These are phyloP conservation scores for Trichoderma koningii DNA, from an alignment of 2,329 filamentous ascomycete species.

Conservation along the genomic window DNA sequence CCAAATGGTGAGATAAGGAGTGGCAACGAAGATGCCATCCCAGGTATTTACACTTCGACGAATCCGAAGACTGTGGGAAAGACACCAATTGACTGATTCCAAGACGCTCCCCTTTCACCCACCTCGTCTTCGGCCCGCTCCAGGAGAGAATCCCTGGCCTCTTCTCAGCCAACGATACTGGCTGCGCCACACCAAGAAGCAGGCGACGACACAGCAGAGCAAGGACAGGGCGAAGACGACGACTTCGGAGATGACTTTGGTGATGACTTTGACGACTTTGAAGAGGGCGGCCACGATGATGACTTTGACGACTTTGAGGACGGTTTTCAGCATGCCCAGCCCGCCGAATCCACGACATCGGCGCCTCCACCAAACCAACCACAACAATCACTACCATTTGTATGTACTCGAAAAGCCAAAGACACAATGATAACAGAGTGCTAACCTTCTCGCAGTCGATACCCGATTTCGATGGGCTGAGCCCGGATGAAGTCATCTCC, in stretches of 20 bases:
- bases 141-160: slow-evolving; percentile 39
- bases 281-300: slow-evolving; percentile 56
- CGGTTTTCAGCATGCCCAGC: slow-evolving; percentile 61
- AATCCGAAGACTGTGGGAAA: slow-evolving; percentile 29
- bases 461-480: slow-evolving; percentile 66
- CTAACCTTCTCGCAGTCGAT: slow-evolving; percentile 53
- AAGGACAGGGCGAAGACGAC: slow-evolving; percentile 43
- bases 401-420: slow-evolving; percentile 35
- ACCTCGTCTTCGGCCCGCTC: slow-evolving; percentile 37
- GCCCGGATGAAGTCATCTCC: slow-evolving; percentile 60
- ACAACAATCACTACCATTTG: slow-evolving; percentile 49
- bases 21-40: slow-evolving; percentile 34
- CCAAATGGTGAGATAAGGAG: slow-evolving; percentile 46
- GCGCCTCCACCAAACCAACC: slow-evolving; percentile 37
- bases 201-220: slow-evolving; percentile 32
- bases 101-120: slow-evolving; percentile 36
- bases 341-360: slow-evolving; percentile 35
- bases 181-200: slow-evolving; percentile 34
- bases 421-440: not conserved
- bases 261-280: slow-evolving; percentile 63
- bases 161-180: slow-evolving; percentile 30
- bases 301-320: slow-evolving; percentile 74
- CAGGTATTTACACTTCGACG: slow-evolving; percentile 36
- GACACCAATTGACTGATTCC: slow-evolving; percentile 33
- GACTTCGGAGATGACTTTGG: slow-evolving; percentile 49